Evolutionary conservation across 2,329 filamentous ascomycete species (phyloP), one percentile per base, ranked within the genome.

Genomic region (Epichloe glyceriae): DNA sequence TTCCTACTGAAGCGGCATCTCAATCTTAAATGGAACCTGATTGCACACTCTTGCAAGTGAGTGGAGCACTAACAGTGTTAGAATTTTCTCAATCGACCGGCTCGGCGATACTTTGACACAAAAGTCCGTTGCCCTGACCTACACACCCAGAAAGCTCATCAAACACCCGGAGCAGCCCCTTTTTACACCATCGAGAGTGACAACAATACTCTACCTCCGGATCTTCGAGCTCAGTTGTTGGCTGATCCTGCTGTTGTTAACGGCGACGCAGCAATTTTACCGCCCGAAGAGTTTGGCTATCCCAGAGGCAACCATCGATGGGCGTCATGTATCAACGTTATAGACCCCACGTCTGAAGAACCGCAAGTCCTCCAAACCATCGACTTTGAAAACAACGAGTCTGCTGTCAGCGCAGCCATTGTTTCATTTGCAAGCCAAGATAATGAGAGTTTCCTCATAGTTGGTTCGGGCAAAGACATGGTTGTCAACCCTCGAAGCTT

Each of bases 381-480:
- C 41, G 85, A 97, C 53, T 69, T 98, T 0, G 83, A 85, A 47
- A 83, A 93, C 40, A 97, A 98, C 58, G 90, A 97, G 67, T 88
- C 89, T 17, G 89, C 91, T 22, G 83, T 95, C 52, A 95, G 88
- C 62, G 80, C 89, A 55, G 85, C 86, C 4, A 79, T 87, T 34
- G 88, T 95, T 2, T 76, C 88, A 0, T 98, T 99, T 63, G 78
- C 87, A 17, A 91, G 86, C 56, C 88, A 94, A 64, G 87, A 94
- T 54, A 84, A 88, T 58, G 90, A 97, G 62, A 80, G 79, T 15
- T 98, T 95, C 69, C 73, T 98, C n/a, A 79, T 95, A 4, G 88
- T 99, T 19, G 94, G 93, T 47, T 96, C 91, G 1, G 91, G 86
- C 2, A 95, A 95, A 66, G 87, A 98, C 64, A 82, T 97, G 73